These are phyloP conservation scores for Acanthamoeba triangularis DNA, from an alignment of 208 protist genomes.

Conservation along the genomic window DNA sequence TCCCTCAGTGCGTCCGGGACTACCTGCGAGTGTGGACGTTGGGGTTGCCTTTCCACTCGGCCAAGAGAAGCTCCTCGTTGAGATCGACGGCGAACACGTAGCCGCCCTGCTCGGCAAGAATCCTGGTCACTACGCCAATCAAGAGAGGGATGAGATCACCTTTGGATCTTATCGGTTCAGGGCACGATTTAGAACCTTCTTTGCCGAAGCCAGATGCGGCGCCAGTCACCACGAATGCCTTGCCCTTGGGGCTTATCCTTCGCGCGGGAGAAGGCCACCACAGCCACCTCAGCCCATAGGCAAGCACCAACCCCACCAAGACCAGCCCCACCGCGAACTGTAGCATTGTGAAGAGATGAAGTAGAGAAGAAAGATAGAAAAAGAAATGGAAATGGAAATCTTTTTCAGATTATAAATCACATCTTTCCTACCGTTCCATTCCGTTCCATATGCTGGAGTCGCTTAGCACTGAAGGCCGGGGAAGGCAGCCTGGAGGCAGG, in stretches of 20 bases:
- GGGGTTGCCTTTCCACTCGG: not conserved
- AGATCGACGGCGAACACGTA: slow-evolving; percentile 38
- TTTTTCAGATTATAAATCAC: no score
- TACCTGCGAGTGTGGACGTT: not conserved
- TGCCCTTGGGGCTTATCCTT: not conserved
- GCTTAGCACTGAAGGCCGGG: slow-evolving; percentile 25
- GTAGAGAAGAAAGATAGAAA: not conserved
- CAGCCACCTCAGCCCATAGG: slow-evolving; percentile 21
- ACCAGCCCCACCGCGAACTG: not conserved
- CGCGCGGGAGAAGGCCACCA: not conserved
- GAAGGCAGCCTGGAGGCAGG: slow-evolving; percentile 46
- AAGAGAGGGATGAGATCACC: not conserved
- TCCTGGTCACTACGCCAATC: not conserved
- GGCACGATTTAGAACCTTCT: not conserved
- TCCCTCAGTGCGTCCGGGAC: no score
- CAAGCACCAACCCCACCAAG: not conserved
- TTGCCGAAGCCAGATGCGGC: slow-evolving; percentile 60
- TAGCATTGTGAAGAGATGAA: not conserved
- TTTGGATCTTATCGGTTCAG: not conserved
- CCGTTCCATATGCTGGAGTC: not conserved
- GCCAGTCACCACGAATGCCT: slow-evolving; percentile 31
- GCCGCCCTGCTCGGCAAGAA: not conserved
- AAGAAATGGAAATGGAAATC: no score
- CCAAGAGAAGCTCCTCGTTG: not conserved
- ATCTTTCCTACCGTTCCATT: not conserved